phyloP scores from a whole-genome alignment of 106 monocot genomes.

The Dendrobium huoshanense region DNA sequence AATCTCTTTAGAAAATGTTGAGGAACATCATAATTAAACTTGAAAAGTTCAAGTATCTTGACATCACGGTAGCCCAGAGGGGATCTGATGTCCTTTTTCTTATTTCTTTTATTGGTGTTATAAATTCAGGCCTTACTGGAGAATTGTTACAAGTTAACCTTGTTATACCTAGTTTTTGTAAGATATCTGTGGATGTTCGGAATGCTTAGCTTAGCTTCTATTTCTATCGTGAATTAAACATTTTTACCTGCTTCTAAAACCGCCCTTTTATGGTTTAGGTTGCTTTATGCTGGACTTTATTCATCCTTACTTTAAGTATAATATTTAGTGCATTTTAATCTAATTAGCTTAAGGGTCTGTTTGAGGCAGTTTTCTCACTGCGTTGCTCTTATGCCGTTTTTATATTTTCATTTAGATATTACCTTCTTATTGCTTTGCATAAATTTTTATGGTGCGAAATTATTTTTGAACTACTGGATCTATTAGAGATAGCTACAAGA shows the following conservation, averaged over 20 bases:
- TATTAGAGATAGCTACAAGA: too few relatives aligned
- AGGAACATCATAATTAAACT: not conserved
- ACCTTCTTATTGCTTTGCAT: too few relatives aligned
- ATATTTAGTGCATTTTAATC: not conserved
- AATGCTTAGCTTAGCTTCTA: not conserved
- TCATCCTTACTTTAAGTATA: not conserved
- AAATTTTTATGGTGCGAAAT: too few relatives aligned
- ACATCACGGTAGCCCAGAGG: not conserved
- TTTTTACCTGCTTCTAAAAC: too few relatives aligned
- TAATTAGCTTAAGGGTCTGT: not conserved
- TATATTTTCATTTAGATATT: too few relatives aligned
- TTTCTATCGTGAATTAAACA: not conserved
- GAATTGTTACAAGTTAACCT: not conserved
- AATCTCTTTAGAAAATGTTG: not conserved
- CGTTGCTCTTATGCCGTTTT: too few relatives aligned
- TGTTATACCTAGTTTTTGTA: not conserved
- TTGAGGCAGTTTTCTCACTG: too few relatives aligned
- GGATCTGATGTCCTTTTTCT: not conserved
- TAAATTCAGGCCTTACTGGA: not conserved
- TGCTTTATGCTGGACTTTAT: not conserved
- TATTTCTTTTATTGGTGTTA: not conserved
- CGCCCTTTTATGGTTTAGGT: not conserved
- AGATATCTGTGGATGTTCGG: not conserved
- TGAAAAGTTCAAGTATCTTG: not conserved
- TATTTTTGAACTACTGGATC: too few relatives aligned